Evolutionary conservation across 768 basidiomycete species (phyloP), one percentile per base, ranked within the genome.

Genomic region (Pisolithus tinctorius): DNA sequence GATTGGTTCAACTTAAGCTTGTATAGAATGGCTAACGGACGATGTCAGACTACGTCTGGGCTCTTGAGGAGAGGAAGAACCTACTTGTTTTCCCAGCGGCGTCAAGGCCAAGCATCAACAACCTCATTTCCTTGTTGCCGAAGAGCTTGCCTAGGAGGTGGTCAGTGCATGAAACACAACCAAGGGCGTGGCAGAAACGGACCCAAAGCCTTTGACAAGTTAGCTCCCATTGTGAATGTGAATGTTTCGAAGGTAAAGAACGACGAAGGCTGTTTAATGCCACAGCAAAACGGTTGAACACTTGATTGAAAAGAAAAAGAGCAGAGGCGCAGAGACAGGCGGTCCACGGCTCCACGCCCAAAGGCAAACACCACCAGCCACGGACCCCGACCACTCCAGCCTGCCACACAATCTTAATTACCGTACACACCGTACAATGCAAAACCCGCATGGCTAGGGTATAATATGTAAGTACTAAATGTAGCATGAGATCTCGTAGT

Each of bases 1-100:
- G 91, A 93, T 72, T 98, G 94, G 72, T 97, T 96, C 69, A 98
- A 74, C 74, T 98, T 98, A 71, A 98, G 85, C 69, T 98, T 98
- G 79, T 98, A 98, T 44, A 98, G 81, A 66, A 98, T 98, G 42
- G 95, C 95, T 98, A 68, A 29, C 30, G 27, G 53, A 34, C n/a
- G 45, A 13, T 17, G 13, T 47, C 45, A 23, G 27, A 47, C 51
- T 25, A 51, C 43, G 40, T 27, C 42, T 29, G 37, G 31, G 3
- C 41, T 14, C 17, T 16, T 42, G 4, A 4, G 45, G 17, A 42
- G 20, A 20, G 20, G 27, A n/a, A 16, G 14, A 29, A 76, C 93
- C 69, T 60, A 96, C 95, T 98, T 17, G 95, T 98, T 75, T 98
- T 98, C 65, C 95, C 95, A 44, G 95, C 95, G 41, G 95, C 95